phyloP scores from a whole-genome alignment of 73 alveolate species.

The Breviolum minutum region DNA sequence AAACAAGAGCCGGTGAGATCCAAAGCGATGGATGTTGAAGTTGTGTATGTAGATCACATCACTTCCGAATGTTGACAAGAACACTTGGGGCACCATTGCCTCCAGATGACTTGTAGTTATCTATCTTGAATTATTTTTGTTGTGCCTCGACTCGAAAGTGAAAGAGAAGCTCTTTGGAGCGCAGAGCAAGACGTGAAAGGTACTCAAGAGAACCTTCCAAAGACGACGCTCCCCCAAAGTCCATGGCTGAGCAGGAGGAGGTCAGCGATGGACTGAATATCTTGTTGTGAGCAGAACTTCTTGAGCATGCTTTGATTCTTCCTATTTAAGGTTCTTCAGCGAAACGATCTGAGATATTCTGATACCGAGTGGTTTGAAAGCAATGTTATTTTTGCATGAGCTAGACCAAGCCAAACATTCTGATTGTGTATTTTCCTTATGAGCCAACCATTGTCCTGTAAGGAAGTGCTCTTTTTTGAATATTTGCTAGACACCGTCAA shows the following conservation, averaged over 20 bases:
- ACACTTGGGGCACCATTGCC: too few species aligned
- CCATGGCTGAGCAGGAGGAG: conserved; percentile 67
- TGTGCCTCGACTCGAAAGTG: background rate
- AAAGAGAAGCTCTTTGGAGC: background rate
- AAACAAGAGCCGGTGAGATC: conserved; percentile 49
- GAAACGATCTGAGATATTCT: background rate
- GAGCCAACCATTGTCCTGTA: background rate
- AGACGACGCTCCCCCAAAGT: conserved; percentile 11
- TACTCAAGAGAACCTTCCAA: conserved; percentile 40
- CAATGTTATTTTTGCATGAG: background rate
- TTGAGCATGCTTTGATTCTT: too few species aligned
- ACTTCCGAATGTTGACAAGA: too few species aligned
- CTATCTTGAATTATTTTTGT: too few species aligned
- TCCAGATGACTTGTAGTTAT: too few species aligned
- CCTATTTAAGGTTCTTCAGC: background rate
- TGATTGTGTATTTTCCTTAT: too few species aligned
- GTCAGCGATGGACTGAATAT: background rate
- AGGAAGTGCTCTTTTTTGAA: too few species aligned
- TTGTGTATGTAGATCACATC: background rate
- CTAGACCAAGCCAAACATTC: too few species aligned
- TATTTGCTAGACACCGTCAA: too few species aligned
- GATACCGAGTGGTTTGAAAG: background rate
- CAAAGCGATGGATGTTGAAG: background rate
- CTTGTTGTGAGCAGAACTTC: background rate
- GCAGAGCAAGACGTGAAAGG: background rate